These are phyloP conservation scores for Chlamydomonas sphaeroides DNA, from an alignment of 139 green algal species.

Conservation along the genomic window DNA sequence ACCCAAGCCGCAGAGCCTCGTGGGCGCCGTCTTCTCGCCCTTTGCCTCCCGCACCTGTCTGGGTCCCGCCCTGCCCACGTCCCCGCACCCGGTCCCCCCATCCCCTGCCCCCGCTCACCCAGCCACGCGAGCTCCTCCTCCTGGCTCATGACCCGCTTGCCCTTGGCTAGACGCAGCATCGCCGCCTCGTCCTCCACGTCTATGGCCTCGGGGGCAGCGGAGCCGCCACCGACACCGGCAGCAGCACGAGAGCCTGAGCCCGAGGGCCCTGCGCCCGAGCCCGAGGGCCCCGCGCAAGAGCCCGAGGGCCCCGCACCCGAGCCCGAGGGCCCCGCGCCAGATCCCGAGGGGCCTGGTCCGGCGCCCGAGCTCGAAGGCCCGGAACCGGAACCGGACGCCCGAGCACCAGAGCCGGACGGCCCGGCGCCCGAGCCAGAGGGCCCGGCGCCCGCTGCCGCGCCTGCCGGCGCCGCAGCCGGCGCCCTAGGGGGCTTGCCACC, in stretches of 20 bases:
- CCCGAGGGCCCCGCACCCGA: background rate
- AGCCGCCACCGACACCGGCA: background rate
- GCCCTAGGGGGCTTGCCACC: background rate
- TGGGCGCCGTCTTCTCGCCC: background rate
- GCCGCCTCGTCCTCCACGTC: constrained; percentile 40
- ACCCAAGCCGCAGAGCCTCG: background rate
- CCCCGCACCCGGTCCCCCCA: too few relatives aligned
- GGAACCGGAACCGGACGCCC: background rate
- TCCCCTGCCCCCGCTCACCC: constrained; percentile 24
- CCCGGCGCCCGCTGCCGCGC: background rate
- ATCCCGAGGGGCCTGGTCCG: background rate
- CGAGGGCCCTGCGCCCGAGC: background rate
- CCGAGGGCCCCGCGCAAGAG: background rate
- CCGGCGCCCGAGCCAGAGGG: too few relatives aligned
- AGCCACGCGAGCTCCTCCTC: constrained; percentile 9
- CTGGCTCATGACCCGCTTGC: constrained; percentile 15
- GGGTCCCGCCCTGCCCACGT: too few relatives aligned
- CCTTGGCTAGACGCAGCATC: constrained; percentile 20
- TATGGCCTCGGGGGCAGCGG: background rate
- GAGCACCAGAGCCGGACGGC: background rate
- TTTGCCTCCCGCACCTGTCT: background rate
- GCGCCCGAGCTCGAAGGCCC: background rate
- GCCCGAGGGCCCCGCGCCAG: background rate
- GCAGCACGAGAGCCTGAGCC: background rate
- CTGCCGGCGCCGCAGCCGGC: background rate